These are phyloP conservation scores for Phoenix roebelenii DNA, from an alignment of 176 grass and related monocot genomes.

Conservation along the genomic window DNA sequence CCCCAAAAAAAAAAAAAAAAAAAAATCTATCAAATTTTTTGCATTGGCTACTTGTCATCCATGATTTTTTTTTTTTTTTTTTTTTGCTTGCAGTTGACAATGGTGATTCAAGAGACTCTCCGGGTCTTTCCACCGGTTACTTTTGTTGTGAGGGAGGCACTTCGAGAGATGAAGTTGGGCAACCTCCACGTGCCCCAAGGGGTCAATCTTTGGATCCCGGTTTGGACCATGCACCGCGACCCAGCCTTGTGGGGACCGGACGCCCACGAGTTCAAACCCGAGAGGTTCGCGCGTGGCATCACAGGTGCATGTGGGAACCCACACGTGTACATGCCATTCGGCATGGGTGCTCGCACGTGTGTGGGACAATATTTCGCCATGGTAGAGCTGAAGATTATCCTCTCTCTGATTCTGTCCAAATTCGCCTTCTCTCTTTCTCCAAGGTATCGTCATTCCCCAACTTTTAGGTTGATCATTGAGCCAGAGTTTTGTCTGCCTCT, in stretches of 20 bases:
- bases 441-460: constrained; percentile 40
- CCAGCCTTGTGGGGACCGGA: constrained; percentile 25
- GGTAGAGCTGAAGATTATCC: constrained; percentile 51
- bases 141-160: constrained; percentile 45
- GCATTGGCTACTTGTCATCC: no score
- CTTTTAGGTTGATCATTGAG: constrained; percentile 27
- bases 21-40: no score
- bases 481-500: no score
- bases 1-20: no score
- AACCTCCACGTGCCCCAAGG: constrained; percentile 28
- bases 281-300: constrained; percentile 34
- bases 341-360: constrained; percentile 47
- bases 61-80: no score
- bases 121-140: constrained; percentile 49
- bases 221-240: constrained; percentile 51
- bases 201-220: constrained; percentile 40
- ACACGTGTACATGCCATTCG: constrained; percentile 53
- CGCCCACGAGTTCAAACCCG: constrained; percentile 28
- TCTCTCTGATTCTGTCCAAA: constrained; percentile 27
- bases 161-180: constrained; percentile 37
- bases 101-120: constrained; percentile 60
- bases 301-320: constrained; percentile 33
- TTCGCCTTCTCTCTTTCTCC: constrained; percentile 38
- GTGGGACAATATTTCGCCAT: constrained; percentile 52
- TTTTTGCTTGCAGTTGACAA: constrained; percentile 29